Evolutionary conservation across 306 rosid genomes (phyloP).

Genomic region (Rosa chinensis): DNA sequence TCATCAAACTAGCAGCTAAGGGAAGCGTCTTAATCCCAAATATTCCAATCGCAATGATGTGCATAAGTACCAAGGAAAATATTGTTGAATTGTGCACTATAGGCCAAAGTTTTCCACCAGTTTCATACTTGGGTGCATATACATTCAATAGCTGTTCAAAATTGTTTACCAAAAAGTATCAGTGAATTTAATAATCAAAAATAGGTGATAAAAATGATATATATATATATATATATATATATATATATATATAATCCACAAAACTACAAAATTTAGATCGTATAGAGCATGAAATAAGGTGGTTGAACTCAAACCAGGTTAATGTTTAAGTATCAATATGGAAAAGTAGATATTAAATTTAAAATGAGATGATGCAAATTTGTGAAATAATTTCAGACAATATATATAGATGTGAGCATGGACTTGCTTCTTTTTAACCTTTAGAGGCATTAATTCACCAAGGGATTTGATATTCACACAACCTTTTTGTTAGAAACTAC

Average conservation of each 20-base stretch:
- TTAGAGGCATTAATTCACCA: neutral
- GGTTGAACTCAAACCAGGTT: neutral
- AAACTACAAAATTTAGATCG: neutral
- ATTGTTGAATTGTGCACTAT: conserved; percentile 68
- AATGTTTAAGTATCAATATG: neutral
- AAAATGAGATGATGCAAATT: neutral
- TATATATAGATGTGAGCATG: neutral
- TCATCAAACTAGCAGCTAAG: conserved; percentile 53
- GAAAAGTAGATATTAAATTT: neutral
- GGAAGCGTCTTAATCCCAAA: conserved; percentile 73
- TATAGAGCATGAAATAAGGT: neutral
- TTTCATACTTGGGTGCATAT: conserved; percentile 59
- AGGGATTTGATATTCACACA: neutral
- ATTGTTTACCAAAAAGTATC: conserved; percentile 6
- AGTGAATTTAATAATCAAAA: neutral
- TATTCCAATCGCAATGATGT: conserved; percentile 72
- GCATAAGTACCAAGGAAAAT: conserved; percentile 79
- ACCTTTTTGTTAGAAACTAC: neutral
- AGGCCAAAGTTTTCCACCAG: conserved; percentile 77
- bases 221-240: too few relatives aligned
- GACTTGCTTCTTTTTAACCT: neutral
- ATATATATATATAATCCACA: neutral
- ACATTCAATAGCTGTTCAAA: conserved; percentile 68
- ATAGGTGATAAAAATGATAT: neutral
- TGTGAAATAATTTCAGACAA: neutral